phyloP scores from a whole-genome alignment of 495 filamentous ascomycete species.

The Neurospora sublineolata region DNA sequence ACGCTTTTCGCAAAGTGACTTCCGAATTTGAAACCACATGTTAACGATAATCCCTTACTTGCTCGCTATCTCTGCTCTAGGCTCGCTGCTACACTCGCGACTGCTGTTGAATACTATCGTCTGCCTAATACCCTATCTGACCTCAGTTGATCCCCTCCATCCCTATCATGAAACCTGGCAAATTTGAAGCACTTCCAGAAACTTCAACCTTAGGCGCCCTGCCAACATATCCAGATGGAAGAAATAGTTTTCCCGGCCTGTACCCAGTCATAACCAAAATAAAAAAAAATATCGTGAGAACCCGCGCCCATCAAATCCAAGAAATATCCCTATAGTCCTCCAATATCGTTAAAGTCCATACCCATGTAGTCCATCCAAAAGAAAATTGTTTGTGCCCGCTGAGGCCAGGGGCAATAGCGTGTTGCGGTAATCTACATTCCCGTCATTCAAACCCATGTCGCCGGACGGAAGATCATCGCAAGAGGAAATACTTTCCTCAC shows the following conservation, averaged over 20 bases:
- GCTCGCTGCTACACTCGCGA: neutral
- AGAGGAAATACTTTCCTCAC: constrained; percentile 61
- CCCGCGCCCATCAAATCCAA: neutral
- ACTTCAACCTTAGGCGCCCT: neutral
- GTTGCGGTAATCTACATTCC: constrained; percentile 23
- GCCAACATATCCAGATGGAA: neutral
- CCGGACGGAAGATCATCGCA: constrained; percentile 32
- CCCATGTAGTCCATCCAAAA: constrained; percentile 8
- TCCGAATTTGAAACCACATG: neutral
- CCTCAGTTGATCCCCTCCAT: neutral
- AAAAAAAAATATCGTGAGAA: neutral
- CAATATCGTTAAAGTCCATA: neutral
- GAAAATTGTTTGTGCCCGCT: constrained; percentile 6
- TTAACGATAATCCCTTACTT: neutral
- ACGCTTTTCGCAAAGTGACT: neutral
- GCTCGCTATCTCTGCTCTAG: neutral
- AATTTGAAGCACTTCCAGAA: neutral
- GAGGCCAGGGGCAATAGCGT: constrained; percentile 7
- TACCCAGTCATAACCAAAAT: neutral
- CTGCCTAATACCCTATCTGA: neutral
- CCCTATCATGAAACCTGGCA: neutral
- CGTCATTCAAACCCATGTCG: constrained; percentile 25
- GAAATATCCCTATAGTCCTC: neutral
- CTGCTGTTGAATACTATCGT: neutral
- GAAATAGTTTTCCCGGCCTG: neutral